Evolutionary conservation across 1,284 basidiomycete species (phyloP).

Genomic region (Sporisorium iseilematis-ciliati): DNA sequence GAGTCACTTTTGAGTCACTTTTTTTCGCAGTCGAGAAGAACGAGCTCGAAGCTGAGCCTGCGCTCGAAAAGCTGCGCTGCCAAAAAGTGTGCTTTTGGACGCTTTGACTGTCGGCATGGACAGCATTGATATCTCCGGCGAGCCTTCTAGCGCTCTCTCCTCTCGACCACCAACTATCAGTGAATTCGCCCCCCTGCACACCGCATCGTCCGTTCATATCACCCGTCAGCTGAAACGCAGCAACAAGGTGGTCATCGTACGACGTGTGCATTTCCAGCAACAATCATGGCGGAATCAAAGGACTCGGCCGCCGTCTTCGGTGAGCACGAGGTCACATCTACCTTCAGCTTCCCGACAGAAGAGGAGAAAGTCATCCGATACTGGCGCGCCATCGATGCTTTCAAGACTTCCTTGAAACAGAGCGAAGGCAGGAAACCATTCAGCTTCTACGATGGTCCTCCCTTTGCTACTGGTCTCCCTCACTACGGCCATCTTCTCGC

Average conservation of each 20-base stretch:
- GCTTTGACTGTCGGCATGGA: slow-evolving; percentile 5
- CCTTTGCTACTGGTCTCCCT: slow-evolving; percentile 95
- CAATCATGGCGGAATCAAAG: slow-evolving; percentile 33
- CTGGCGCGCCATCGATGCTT: slow-evolving; percentile 98
- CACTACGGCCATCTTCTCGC: slow-evolving; percentile 81
- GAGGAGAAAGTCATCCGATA: slow-evolving; percentile 91
- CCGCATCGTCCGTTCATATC: background rate
- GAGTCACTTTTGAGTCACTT: background rate
- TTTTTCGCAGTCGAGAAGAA: no score
- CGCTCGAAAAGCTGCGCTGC: no score
- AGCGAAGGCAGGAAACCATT: slow-evolving; percentile 89
- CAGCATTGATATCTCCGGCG: background rate
- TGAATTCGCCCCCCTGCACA: background rate
- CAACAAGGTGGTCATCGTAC: slow-evolving; percentile 5
- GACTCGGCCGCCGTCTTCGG: slow-evolving; percentile 37
- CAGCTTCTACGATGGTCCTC: slow-evolving; percentile 97
- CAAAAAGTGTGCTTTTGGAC: no score
- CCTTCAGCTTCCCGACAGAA: slow-evolving; percentile 89
- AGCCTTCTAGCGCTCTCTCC: background rate
- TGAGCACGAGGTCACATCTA: slow-evolving; percentile 71
- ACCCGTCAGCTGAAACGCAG: background rate
- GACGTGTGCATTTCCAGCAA: slow-evolving; percentile 1
- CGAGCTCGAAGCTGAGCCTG: no score
- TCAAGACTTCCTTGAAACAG: slow-evolving; percentile 91
- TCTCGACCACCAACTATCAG: background rate